Base-by-base conservation (phyloP, 768 basidiomycete species). In the Auriscalpium microsporum region DNA sequence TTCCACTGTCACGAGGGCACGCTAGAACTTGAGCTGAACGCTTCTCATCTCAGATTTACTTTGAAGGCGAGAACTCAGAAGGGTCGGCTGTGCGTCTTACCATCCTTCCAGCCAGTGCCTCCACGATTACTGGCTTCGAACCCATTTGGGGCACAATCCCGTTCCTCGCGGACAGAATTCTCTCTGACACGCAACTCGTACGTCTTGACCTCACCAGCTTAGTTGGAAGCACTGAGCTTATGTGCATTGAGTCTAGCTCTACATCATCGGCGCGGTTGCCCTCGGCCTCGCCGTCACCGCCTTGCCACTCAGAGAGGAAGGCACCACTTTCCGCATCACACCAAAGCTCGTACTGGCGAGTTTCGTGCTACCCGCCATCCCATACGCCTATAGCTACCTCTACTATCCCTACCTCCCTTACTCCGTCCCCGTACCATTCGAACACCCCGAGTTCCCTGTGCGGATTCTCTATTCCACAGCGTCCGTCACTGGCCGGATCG, bases 401-500 rank as follows among this genome's bases (percentile, higher is more conserved):
- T 17, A 34, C 6, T 35, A 82, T 48, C 84, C 83, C 10, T 76
- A 81, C 16, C 75, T 87, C 36, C 77, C 76, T 2, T 77, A 79
- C 64, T 83, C 81, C 38, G 67, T 82, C 14, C 56, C 63, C 28
- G 67, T 73, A 54, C 73, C 80, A 4, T 83, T 79, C 63, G 71
- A 67, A 33, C 81, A 79, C 58, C 79, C 79, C 2, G 68, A 65
- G 34, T 75, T 75, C 56, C 79, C 81, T 3, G 70, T 89, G n/a
- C 79, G 75, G 37, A 79, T 92, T 23, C 78, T 86, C 49, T 88
- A 80, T 1, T 78, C 86, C 1, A 76, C 77, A 17, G 75, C 82
- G 54, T 87, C 87, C 17, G 68, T 78, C n/a, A 94, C 90, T 1
- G 94, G 94, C 1, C 72, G 86, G 13, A 81, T 97, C 36, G 79